These are phyloP conservation scores for Aspergillus pseudotamarii DNA, from an alignment of 2,329 filamentous ascomycete genomes.

Conservation along the genomic window DNA sequence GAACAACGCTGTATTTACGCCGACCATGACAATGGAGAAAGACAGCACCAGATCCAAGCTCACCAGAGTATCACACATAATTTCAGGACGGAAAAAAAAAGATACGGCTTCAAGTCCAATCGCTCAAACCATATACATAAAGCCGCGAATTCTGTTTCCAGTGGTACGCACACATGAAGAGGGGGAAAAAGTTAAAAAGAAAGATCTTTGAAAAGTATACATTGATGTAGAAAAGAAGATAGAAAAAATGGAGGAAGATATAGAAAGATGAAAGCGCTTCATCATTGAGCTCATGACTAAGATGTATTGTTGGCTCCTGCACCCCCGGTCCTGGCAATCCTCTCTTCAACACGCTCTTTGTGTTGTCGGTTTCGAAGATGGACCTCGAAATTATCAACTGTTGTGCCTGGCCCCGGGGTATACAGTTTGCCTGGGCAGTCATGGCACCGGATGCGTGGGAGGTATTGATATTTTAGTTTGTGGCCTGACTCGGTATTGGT, in stretches of 20 bases:
- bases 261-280: slow-evolving; percentile 5
- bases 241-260: not conserved
- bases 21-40: slow-evolving; percentile 7
- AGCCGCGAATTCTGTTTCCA: not conserved
- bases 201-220: slow-evolving; percentile 15
- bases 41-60: not conserved
- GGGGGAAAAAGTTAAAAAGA: not conserved
- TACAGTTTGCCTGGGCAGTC: slow-evolving; percentile 95
- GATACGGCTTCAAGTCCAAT: slow-evolving; percentile 6
- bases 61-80: slow-evolving; percentile 16
- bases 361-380: slow-evolving; percentile 87
- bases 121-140: slow-evolving; percentile 25
- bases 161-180: slow-evolving; percentile 7
- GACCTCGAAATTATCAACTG: slow-evolving; percentile 87
- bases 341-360: slow-evolving; percentile 67
- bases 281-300: slow-evolving; percentile 19
- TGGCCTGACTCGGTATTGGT: slow-evolving; percentile 57
- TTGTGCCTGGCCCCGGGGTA: slow-evolving; percentile 81
- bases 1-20: slow-evolving; percentile 12
- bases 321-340: slow-evolving; percentile 37
- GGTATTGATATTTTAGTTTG: slow-evolving; percentile 74
- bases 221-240: slow-evolving; percentile 7
- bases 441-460: slow-evolving; percentile 86
- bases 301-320: slow-evolving; percentile 16
- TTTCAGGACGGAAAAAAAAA: not conserved